Percentiles rank a stretch among this genome's conserved stretches.
These are phyloP conservation scores for Rugonectria rugulosa DNA, from an alignment of 2,329 filamentous ascomycete genomes.

Conservation along the genomic window DNA sequence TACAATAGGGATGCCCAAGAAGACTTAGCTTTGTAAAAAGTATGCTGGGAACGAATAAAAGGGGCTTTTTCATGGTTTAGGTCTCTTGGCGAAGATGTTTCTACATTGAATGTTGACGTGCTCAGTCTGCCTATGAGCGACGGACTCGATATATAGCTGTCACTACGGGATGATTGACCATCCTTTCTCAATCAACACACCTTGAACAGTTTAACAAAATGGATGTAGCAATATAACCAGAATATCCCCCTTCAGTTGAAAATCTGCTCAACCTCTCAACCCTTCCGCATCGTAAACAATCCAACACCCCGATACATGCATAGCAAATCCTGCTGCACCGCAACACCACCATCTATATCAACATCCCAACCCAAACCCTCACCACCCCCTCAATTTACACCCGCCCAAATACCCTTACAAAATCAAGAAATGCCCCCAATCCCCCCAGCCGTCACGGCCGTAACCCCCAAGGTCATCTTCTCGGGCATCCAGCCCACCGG, in stretches of 20 bases:
- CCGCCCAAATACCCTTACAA: neutral
- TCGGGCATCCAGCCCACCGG: conserved; percentile 98
- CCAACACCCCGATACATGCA: conserved; percentile 33
- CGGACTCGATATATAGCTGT: too few species aligned
- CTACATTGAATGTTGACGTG: too few species aligned
- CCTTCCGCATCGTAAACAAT: neutral
- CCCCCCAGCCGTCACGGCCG: neutral
- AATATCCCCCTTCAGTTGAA: too few species aligned
- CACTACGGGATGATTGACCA: too few species aligned
- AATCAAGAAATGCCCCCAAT: conserved; percentile 12
- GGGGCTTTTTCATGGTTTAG: neutral
- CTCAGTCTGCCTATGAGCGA: too few species aligned
- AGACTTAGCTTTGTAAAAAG: conserved; percentile 34
- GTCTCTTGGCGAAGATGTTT: neutral
- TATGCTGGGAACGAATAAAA: conserved; percentile 5
- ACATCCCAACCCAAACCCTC: neutral
- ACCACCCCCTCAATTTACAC: neutral
- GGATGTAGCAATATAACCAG: too few species aligned
- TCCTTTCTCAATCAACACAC: too few species aligned
- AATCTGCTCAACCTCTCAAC: too few species aligned
- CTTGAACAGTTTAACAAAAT: too few species aligned
- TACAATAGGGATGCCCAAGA: conserved; percentile 36
- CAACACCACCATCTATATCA: neutral
- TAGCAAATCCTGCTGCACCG: conserved; percentile 22
- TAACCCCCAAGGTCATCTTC: conserved; percentile 69